phyloP scores from a whole-genome alignment of 768 basidiomycete species.

The Pholiota molesta region DNA sequence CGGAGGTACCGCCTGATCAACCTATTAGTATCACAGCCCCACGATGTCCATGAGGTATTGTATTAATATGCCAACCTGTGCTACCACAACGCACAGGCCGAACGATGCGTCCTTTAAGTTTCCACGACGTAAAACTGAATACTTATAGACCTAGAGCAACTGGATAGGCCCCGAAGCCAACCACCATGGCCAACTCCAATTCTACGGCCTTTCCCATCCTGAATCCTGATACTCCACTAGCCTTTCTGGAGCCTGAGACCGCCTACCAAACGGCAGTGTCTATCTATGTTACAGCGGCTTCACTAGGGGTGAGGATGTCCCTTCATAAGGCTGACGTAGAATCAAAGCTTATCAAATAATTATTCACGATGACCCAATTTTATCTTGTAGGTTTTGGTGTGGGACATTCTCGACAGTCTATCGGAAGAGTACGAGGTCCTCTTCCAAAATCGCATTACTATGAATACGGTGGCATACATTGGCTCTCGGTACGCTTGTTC shows the following conservation, averaged over 20 bases:
- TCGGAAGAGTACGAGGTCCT: slow-evolving; percentile 24
- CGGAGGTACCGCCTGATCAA: not conserved
- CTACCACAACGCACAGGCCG: too few species aligned
- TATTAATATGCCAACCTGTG: not conserved
- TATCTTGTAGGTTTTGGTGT: slow-evolving; percentile 24
- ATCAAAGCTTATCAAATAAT: not conserved
- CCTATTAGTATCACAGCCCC: not conserved
- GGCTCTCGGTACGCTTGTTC: slow-evolving; percentile 22
- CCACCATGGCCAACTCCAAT: slow-evolving; percentile 2
- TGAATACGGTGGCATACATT: slow-evolving; percentile 27
- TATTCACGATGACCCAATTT: not conserved
- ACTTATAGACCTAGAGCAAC: not conserved
- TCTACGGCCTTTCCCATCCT: slow-evolving; percentile 6
- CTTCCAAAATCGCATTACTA: slow-evolving; percentile 13
- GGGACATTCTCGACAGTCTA: slow-evolving; percentile 31
- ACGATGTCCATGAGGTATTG: not conserved
- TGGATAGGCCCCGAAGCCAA: not conserved
- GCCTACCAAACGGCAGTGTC: slow-evolving; percentile 31
- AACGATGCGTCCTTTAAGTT: not conserved
- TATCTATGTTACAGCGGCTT: slow-evolving; percentile 29
- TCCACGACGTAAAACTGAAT: not conserved
- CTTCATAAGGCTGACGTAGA: not conserved
- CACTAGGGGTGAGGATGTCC: slow-evolving; percentile 13
- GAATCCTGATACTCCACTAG: slow-evolving; percentile 35
- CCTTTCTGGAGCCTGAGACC: slow-evolving; percentile 28